A percentile compares a stretch with the other conserved stretches of the same genome.
Conservation (phyloP, 129 eudicot genomes). For the Helianthus annuus region HanXRQr2.0-SUNRISE NC_035448.2:56401817-56402316, state of each 20-base stretch:
- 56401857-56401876: slow-evolving; percentile 90
- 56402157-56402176: slow-evolving; percentile 96
- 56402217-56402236: slow-evolving; percentile 92
- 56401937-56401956: not conserved
- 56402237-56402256: slow-evolving; percentile 93
- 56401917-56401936: not conserved
- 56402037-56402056: slow-evolving; percentile 94
- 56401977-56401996: slow-evolving; percentile 48
- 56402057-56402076: slow-evolving; percentile 37
- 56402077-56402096: slow-evolving; percentile 2
- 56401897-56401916: not conserved
- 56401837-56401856: slow-evolving; percentile 99
- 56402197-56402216: slow-evolving; percentile 96
- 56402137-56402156: slow-evolving; percentile 99
- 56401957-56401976: slow-evolving; percentile 24
- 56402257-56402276: not conserved
- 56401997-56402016: slow-evolving; percentile 97
- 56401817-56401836: slow-evolving; percentile 99
- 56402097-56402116: not conserved
- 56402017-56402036: slow-evolving; percentile 85
- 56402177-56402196: slow-evolving; percentile 96
- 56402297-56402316: not conserved
- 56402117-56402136: slow-evolving; percentile 41
- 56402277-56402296: not conserved
- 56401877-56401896: slow-evolving; percentile 68